Conservation (phyloP, 768 basidiomycete genomes). For the Termitomyces sp. region DNA sequence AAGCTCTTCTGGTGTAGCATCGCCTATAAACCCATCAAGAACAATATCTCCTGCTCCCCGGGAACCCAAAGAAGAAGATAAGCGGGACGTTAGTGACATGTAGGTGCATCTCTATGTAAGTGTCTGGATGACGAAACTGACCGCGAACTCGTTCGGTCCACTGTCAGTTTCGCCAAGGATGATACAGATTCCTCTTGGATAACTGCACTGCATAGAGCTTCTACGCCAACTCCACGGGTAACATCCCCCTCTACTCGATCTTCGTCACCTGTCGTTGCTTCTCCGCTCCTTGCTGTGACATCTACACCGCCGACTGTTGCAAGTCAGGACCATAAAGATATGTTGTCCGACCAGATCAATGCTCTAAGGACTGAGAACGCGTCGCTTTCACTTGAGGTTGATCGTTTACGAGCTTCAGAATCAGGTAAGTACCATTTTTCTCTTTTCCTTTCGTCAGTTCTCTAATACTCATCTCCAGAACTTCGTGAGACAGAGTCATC, state of each 20-base stretch:
- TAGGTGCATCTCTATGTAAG: conserved; percentile 36
- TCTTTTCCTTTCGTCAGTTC: not conserved
- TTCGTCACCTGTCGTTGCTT: not conserved
- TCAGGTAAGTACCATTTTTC: conserved; percentile 4
- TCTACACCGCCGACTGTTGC: conserved; percentile 2
- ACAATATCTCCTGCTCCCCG: conserved; percentile 48
- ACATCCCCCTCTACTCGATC: conserved; percentile 8
- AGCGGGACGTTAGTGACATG: conserved; percentile 57
- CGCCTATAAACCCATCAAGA: conserved; percentile 31
- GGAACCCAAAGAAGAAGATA: conserved; percentile 38
- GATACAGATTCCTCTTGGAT: conserved; percentile 55
- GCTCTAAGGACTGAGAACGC: conserved; percentile 18
- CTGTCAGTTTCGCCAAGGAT: conserved; percentile 35
- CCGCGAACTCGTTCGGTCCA: conserved; percentile 1
- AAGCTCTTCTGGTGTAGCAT: conserved; percentile 26
- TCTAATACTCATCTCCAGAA: not conserved
- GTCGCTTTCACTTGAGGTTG: conserved; percentile 14
- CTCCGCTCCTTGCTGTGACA: conserved; percentile 15
- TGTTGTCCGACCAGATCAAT: conserved; percentile 11
- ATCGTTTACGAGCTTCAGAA: conserved; percentile 8
- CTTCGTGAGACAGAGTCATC: not conserved
- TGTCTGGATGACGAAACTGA: conserved; percentile 2
- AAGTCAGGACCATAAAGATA: conserved; percentile 7
- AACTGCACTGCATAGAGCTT: conserved; percentile 45
- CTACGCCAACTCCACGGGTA: conserved; percentile 26